Evolutionary conservation across 2,329 filamentous ascomycete genomes (phyloP), one percentile per base, ranked within the genome.

Genomic region (Tolypocladium guangdongense): DNA sequence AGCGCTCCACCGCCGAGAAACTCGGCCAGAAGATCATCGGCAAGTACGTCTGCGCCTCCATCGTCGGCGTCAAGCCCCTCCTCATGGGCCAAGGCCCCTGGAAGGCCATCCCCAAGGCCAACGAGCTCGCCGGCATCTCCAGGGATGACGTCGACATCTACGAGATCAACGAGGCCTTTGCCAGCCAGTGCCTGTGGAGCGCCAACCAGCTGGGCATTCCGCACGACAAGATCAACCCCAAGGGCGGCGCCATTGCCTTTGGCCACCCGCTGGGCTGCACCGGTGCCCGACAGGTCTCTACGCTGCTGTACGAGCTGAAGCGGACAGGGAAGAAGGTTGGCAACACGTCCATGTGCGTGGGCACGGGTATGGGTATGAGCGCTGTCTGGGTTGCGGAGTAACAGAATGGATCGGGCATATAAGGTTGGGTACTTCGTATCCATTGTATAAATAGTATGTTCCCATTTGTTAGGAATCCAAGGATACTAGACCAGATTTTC

Each of bases 131-230:
- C 0, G 90, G 91, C 56, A 83, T 99, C 63, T 78, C 77, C 67
- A 89, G 86, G 71, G 86, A 95, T 54, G 92, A 97, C 61, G 90
- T 99, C 33, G 93, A 97, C 68, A 92, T 97, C 66, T 97, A 82
- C 66, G 93, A 99, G 81, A 96, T 99, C 80, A 99, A 99, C 77
- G 93, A 99, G 81, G 93, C 93, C 1, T 99, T 99, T 70, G 93
- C 93, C 35, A 88, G 83, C 58, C 92, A 97, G 79, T 96, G 90
- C 71, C 72, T 97, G 60, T 97, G 88, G 87, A 96, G 90, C 71
- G 83, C 88, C 58, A 88, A 93, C 64, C 85, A 96, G 77, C 81
- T 99, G 24, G 86, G 86, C 46, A 74, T 99, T 32, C 87, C 90
- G 52, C 67, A 78, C 56, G 85, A 88, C 60, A 97, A 96, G 81